Evolutionary conservation across 2,329 filamentous ascomycete species (phyloP).

Genomic region (Aspergillus fumigatiaffinis): DNA sequence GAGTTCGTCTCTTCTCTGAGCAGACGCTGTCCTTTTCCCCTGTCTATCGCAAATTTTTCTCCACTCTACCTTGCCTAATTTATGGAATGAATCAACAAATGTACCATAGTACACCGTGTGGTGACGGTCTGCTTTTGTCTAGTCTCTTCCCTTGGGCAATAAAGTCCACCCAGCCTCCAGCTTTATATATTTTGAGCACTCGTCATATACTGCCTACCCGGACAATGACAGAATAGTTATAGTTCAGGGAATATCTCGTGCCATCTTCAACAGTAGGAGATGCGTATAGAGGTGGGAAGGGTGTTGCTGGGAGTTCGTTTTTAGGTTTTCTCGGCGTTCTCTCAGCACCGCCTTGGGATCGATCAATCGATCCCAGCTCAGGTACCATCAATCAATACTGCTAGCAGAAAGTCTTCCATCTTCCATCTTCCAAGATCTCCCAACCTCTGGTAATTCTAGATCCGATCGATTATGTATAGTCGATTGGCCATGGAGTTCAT

Average conservation of each 20-base stretch:
- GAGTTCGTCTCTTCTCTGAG: neutral
- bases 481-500: neutral
- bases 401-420: neutral
- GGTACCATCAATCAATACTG: neutral
- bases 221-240: neutral
- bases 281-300: neutral
- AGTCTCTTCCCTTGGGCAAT: neutral
- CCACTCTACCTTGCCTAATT: constrained; percentile 12
- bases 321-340: neutral
- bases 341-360: neutral
- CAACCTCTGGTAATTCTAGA: neutral
- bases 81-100: constrained; percentile 8
- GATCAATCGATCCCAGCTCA: too few relatives aligned
- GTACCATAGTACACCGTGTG: constrained; percentile 12
- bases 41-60: constrained; percentile 13
- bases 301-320: neutral
- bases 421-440: too few relatives aligned
- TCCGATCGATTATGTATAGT: neutral
- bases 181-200: neutral
- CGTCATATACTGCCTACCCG: neutral
- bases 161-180: neutral
- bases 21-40: neutral
- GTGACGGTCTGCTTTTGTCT: constrained; percentile 5
- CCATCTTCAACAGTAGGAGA: neutral
- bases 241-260: neutral